phyloP scores from a whole-genome alignment of 2,329 filamentous ascomycete species.

The Talaromyces marneffei region DNA sequence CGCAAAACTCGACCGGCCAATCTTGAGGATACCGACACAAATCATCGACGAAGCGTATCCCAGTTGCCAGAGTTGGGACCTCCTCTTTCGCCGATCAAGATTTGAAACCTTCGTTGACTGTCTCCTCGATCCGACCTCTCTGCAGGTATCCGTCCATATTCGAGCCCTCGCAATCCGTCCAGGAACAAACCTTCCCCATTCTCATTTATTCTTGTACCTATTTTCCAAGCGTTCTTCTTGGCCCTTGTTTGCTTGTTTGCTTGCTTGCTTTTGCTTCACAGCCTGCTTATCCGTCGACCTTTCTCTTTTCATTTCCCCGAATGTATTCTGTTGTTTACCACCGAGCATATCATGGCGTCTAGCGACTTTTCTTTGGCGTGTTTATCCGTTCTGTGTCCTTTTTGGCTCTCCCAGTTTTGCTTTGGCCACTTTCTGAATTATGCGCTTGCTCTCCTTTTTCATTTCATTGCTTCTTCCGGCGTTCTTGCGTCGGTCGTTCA shows the following conservation, averaged over 20 bases:
- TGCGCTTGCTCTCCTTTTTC: neutral
- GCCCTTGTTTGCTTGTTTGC: neutral
- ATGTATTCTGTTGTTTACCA: neutral
- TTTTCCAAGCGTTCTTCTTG: neutral
- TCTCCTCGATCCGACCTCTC: neutral
- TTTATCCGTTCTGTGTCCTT: neutral
- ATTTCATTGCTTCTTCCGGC: neutral
- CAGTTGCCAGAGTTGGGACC: slow-evolving; percentile 45
- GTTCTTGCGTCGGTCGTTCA: neutral
- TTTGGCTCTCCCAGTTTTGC: neutral
- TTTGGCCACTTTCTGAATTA: neutral
- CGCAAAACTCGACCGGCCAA: slow-evolving; percentile 18
- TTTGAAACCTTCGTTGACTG: slow-evolving; percentile 24
- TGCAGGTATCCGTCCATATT: neutral
- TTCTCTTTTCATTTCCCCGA: neutral
- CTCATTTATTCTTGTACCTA: slow-evolving; percentile 4
- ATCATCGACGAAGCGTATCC: slow-evolving; percentile 33
- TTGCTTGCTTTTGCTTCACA: neutral
- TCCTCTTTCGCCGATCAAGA: slow-evolving; percentile 44
- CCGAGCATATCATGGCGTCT: slow-evolving; percentile 11
- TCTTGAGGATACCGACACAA: slow-evolving; percentile 24
- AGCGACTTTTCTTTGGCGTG: slow-evolving; percentile 2
- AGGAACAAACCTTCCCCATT: too few relatives aligned
- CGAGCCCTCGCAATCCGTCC: too few relatives aligned
- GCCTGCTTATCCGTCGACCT: neutral